A percentile compares a stretch with the other conserved stretches of the same genome.
Conservation (phyloP, 352 stramenopile species). For the Phytopythium helicoides region DNA sequence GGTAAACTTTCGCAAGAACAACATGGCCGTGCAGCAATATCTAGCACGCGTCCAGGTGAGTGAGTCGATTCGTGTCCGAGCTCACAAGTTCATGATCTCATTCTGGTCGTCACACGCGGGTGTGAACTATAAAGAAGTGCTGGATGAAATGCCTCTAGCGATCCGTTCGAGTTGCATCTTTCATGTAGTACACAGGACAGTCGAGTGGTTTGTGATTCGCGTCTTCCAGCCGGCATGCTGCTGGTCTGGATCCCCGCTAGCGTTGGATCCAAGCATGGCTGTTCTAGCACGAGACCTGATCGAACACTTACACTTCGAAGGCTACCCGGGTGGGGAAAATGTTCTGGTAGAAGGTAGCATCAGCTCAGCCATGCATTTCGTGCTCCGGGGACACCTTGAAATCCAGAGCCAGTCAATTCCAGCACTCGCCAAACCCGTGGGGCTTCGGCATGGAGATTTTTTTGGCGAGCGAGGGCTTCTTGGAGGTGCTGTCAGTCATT, state of each 20-base stretch:
- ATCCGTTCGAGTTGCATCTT: conserved; percentile 53
- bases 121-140: conserved; percentile 48
- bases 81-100: conserved; percentile 41
- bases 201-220: conserved; percentile 37
- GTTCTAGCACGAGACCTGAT: conserved; percentile 25
- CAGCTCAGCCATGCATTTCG: conserved; percentile 63
- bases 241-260: background rate
- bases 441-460: conserved; percentile 36
- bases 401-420: conserved; percentile 24
- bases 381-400: conserved; percentile 51
- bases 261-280: conserved; percentile 9
- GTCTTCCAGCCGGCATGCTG: conserved; percentile 30
- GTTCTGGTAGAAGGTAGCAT: conserved; percentile 64
- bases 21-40: conserved; percentile 49
- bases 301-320: conserved; percentile 51
- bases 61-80: conserved; percentile 22
- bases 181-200: conserved; percentile 25
- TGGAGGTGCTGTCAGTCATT: conserved; percentile 36
- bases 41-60: conserved; percentile 34
- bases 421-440: conserved; percentile 16
- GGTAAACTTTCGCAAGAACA: conserved; percentile 58
- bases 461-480: conserved; percentile 66
- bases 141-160: conserved; percentile 41
- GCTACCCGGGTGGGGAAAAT: conserved; percentile 56
- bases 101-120: conserved; percentile 57